Base-by-base conservation (phyloP, 352 stramenopile species). In the Saprolegnia parasitica region DNA sequence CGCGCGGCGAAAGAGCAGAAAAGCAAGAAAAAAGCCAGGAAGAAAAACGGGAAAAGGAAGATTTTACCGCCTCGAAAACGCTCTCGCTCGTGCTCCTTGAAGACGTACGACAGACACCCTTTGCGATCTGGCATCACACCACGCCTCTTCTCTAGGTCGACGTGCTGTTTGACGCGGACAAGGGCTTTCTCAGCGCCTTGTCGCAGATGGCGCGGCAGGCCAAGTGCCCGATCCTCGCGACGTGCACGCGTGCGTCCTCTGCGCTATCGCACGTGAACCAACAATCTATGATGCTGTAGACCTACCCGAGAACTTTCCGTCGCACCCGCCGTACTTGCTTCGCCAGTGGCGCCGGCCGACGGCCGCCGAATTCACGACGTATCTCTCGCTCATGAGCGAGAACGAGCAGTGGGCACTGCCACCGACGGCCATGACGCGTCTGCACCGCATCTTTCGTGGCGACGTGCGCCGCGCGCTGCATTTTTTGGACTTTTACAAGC, bases 51-150 rank as follows among this genome's bases (percentile, higher is more conserved):
- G 5, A 26, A 35, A 35, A 60, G 10, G 62, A 68, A 13, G 62
- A 62, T 39, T 15, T 24, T 5, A 37, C 63, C 21, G 10, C 18
- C 45, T 60, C 76, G 9, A 80, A 83, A 15, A 81, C 87, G 9
- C 74, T 89, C 23, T 92, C 86, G 24, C 79, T 94, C 40, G 83
- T 94, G n/a, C 74, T 94, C 2, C 91, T 94, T 65, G 86, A 94
- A 76, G 86, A 94, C 63, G 84, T 84, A 73, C 60, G 77, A 78
- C 6, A 20, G 15, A 32, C 6, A 54, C 24, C 32, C 0, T 10
- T 46, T 54, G 24, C 35, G 35, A 61, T 23, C 13, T n/a, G n/a
- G n/a, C n/a, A n/a, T n/a, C n/a, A n/a, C 37, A 35, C 32, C 16
- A 39, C 52, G 16, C 8, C 8, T 15, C 46, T 20, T 32, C 0